Evolutionary conservation across 2,329 filamentous ascomycete species (phyloP).

Genomic region (Geosmithia putterillii): DNA sequence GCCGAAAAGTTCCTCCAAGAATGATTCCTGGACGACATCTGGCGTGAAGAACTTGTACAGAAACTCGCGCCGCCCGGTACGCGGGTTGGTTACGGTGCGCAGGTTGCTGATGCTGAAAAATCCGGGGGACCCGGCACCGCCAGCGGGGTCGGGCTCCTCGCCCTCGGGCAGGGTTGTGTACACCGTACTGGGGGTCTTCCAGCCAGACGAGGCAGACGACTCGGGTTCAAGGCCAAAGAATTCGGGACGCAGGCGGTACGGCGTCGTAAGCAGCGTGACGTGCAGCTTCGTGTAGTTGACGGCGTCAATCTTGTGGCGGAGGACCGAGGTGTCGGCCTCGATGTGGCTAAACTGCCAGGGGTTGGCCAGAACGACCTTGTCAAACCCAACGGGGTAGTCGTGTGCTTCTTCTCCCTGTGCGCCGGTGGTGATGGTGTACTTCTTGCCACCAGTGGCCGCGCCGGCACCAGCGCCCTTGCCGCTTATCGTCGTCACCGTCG

Average conservation of each 20-base stretch:
- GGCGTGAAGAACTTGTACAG: slow-evolving; percentile 57
- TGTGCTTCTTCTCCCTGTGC: slow-evolving; percentile 10
- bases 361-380: slow-evolving; percentile 70
- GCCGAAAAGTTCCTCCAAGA: slow-evolving; percentile 40
- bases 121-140: slow-evolving; percentile 56
- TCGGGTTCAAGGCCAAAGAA: slow-evolving; percentile 56
- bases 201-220: no score
- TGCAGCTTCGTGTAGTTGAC: slow-evolving; percentile 82
- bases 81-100: slow-evolving; percentile 48
- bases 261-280: slow-evolving; percentile 79
- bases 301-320: slow-evolving; percentile 57
- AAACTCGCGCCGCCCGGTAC: slow-evolving; percentile 38
- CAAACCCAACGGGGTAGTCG: slow-evolving; percentile 46
- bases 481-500: slow-evolving; percentile 49
- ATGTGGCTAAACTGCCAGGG: slow-evolving; percentile 76
- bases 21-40: slow-evolving; percentile 34
- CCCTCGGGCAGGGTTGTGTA: slow-evolving; percentile 66
- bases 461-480: slow-evolving; percentile 25
- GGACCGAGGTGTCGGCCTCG: slow-evolving; percentile 46
- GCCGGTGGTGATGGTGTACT: slow-evolving; percentile 8
- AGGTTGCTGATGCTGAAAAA: slow-evolving; percentile 84
- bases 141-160: slow-evolving; percentile 36
- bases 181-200: slow-evolving; percentile 56
- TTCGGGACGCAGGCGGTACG: slow-evolving; percentile 53
- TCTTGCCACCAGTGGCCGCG: slow-evolving; percentile 31